A percentile compares a stretch with the other conserved stretches of the same genome.
Evolutionary conservation across 164 flowering plant genomes (phyloP).

Genomic region (Cinnamomum chago): DNA sequence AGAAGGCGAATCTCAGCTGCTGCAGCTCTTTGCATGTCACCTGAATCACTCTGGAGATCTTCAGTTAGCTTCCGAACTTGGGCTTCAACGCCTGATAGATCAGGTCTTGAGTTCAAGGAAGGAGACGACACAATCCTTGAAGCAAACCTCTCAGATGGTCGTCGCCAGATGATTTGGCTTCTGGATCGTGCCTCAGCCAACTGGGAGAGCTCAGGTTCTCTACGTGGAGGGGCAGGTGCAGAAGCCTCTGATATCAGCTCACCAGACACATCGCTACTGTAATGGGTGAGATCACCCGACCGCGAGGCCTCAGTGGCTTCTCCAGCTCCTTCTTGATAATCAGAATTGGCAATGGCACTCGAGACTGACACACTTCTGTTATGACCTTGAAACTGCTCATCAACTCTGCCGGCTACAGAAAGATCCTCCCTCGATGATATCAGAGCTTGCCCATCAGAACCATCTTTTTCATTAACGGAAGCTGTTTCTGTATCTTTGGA

Average conservation of each 20-base stretch:
- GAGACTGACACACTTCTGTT: slow-evolving; percentile 13
- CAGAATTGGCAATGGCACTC: slow-evolving; percentile 11
- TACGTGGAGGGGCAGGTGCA: slow-evolving; percentile 28
- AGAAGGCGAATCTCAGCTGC: slow-evolving; percentile 85
- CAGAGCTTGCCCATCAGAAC: slow-evolving; percentile 22
- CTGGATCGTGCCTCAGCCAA: slow-evolving; percentile 34
- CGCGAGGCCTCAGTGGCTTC: slow-evolving; percentile 32
- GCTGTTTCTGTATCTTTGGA: slow-evolving; percentile 37
- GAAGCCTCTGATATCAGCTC: slow-evolving; percentile 47
- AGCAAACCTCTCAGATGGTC: slow-evolving; percentile 63
- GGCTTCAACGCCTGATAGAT: slow-evolving; percentile 60
- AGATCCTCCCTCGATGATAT: slow-evolving; percentile 34
- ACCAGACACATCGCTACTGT: slow-evolving; percentile 65
- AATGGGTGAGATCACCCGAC: slow-evolving; percentile 34
- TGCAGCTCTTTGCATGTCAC: slow-evolving; percentile 71
- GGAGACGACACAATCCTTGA: slow-evolving; percentile 64
- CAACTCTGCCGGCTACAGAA: slow-evolving; percentile 27
- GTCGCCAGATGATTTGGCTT: slow-evolving; percentile 62
- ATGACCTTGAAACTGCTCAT: slow-evolving; percentile 11
- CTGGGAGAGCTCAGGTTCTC: slow-evolving; percentile 51
- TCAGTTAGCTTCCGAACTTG: slow-evolving; percentile 63
- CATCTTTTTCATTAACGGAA: slow-evolving; percentile 25
- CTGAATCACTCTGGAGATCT: slow-evolving; percentile 14
- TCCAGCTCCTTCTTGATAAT: slow-evolving; percentile 1
- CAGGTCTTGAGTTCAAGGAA: slow-evolving; percentile 50